A percentile compares a stretch with the other conserved stretches of the same genome.
These are phyloP conservation scores for Gossypium trilobum DNA, from an alignment of 441 rosid genomes.

Conservation along the genomic window DNA sequence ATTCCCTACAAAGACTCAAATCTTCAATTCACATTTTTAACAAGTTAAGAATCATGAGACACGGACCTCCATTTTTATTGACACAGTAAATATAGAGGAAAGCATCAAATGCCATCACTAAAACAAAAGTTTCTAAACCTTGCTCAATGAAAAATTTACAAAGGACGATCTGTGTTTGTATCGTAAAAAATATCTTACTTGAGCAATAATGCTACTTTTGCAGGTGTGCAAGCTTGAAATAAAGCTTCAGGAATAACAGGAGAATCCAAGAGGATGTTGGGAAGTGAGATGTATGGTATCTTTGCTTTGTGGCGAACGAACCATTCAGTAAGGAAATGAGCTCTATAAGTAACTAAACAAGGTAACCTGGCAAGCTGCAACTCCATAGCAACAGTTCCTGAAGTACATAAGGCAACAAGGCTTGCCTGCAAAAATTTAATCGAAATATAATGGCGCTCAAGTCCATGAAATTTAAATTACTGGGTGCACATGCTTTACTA, in stretches of 20 bases:
- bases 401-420: constrained; percentile 70
- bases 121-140: background rate
- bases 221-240: constrained; percentile 61
- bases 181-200: constrained; percentile 28
- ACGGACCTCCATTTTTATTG: background rate
- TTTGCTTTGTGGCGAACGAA: constrained; percentile 65
- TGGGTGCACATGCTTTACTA: background rate
- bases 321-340: constrained; percentile 67
- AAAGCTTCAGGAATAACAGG: constrained; percentile 74
- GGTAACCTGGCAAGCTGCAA: constrained; percentile 71
- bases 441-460: background rate
- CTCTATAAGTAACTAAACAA: constrained; percentile 71
- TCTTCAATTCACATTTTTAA: constrained; percentile 5
- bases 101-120: background rate
- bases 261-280: constrained; percentile 67
- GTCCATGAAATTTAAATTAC: background rate
- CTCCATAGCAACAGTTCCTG: constrained; percentile 89
- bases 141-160: background rate
- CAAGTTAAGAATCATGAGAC: background rate
- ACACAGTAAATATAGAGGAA: background rate
- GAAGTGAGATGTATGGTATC: constrained; percentile 71
- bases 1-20: constrained; percentile 38
- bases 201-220: constrained; percentile 45
- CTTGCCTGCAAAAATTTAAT: constrained; percentile 52
- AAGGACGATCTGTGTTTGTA: background rate